Evolutionary conservation across 495 filamentous ascomycete species (phyloP).

Genomic region (Tuber magnatum): DNA sequence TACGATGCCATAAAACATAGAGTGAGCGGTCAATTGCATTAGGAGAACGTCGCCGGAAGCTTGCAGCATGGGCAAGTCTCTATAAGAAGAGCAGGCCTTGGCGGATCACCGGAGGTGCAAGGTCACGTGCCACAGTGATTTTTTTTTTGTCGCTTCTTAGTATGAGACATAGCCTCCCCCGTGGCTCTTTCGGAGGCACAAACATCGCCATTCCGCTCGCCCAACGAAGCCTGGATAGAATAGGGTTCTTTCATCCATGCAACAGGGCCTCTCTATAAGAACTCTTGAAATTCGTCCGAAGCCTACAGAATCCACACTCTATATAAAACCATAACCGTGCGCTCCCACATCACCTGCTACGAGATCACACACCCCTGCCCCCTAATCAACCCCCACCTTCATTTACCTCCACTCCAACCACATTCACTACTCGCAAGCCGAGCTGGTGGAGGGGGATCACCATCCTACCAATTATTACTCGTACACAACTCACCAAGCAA

Average conservation of each 20-base stretch:
- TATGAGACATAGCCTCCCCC: not conserved
- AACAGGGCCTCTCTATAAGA: not conserved
- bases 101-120: too few species aligned
- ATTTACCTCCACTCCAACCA: not conserved
- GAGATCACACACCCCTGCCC: not conserved
- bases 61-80: not conserved
- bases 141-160: not conserved
- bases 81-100: too few species aligned
- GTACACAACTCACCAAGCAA: slow-evolving; percentile 5
- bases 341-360: not conserved
- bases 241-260: not conserved
- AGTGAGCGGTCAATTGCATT: not conserved
- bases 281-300: not conserved
- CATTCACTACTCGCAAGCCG: not conserved
- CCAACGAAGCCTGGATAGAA: not conserved
- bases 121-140: not conserved
- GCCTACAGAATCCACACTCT: not conserved
- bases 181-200: not conserved
- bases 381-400: not conserved
- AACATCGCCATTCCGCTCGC: not conserved
- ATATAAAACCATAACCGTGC: not conserved
- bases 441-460: not conserved
- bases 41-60: not conserved
- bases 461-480: not conserved
- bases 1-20: too few species aligned